Conservation (phyloP, 768 basidiomycete genomes). For the Podaxis sp. region DNA sequence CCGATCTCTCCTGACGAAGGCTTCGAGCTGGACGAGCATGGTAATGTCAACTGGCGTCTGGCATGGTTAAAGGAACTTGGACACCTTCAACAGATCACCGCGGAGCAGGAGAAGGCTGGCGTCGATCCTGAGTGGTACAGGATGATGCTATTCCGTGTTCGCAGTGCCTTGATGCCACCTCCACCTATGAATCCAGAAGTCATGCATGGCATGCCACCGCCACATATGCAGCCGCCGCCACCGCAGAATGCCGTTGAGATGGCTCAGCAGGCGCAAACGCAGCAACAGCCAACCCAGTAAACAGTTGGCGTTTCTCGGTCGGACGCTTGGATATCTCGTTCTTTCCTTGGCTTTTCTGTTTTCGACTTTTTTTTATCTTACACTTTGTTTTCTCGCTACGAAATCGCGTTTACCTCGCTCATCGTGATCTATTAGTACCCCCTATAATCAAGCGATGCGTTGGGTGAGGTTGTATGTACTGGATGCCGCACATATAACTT, state of each 20-base stretch:
- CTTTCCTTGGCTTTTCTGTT: constrained; percentile 1
- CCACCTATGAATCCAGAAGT: constrained; percentile 51
- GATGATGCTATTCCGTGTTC: constrained; percentile 81
- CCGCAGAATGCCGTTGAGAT: constrained; percentile 38
- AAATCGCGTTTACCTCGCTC: constrained; percentile 4
- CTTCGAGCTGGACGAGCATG: constrained; percentile 73
- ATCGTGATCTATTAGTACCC: background rate
- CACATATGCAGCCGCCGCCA: constrained; percentile 38
- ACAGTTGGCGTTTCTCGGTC: constrained; percentile 16
- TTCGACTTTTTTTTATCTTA: background rate
- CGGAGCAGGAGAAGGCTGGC: constrained; percentile 79
- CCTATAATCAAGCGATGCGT: background rate
- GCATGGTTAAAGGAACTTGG: constrained; percentile 81
- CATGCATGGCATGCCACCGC: constrained; percentile 43
- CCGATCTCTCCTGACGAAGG: constrained; percentile 64
- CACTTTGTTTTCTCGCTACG: constrained; percentile 6
- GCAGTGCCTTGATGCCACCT: constrained; percentile 65
- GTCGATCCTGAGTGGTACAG: constrained; percentile 83
- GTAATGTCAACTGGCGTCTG: constrained; percentile 76
- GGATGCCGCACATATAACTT: constrained; percentile 6
- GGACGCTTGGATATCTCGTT: constrained; percentile 5
- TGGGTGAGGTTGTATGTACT: constrained; percentile 14
- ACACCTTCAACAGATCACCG: constrained; percentile 71
- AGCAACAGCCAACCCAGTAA: constrained; percentile 28
- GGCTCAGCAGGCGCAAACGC: constrained; percentile 32